These are phyloP conservation scores for Saccharomycopsis babjevae DNA, from an alignment of 805 yeast species.

Conservation along the genomic window DNA sequence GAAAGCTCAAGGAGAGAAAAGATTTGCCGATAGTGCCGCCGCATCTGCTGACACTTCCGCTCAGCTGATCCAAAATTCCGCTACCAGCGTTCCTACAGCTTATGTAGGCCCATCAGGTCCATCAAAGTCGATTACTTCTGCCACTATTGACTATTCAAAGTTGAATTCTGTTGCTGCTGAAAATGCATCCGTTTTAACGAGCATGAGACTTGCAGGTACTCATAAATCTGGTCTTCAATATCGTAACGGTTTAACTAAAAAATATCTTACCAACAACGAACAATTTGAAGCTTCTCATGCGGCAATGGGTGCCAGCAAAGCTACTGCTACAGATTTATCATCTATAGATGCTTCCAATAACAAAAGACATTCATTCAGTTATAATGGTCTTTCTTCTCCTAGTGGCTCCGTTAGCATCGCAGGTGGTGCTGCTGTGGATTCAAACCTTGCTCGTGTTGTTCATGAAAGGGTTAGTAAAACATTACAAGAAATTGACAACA, in stretches of 20 bases:
- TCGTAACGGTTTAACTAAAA: not conserved
- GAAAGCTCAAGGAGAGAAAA: not conserved
- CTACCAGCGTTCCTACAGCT: not conserved
- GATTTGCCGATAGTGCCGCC: slow-evolving; percentile 8
- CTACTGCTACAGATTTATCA: slow-evolving; percentile 28
- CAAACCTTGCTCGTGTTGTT: slow-evolving; percentile 28
- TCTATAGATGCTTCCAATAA: not conserved
- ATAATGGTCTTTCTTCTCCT: slow-evolving; percentile 22
- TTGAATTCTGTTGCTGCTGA: slow-evolving; percentile 39
- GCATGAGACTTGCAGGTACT: slow-evolving; percentile 27
- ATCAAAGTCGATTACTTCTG: not conserved
- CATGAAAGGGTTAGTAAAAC: slow-evolving; percentile 28
- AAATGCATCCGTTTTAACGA: slow-evolving; percentile 35
- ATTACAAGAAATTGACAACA: slow-evolving; percentile 31
- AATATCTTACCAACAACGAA: not conserved
- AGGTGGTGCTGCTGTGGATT: not conserved
- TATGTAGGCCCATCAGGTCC: not conserved
- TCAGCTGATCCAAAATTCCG: not conserved
- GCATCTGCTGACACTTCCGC: not conserved
- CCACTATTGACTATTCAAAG: slow-evolving; percentile 30
- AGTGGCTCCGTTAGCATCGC: not conserved
- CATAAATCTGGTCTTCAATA: not conserved
- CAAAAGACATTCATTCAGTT: slow-evolving; percentile 3
- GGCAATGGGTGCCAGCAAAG: slow-evolving; percentile 48
- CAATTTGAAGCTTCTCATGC: slow-evolving; percentile 35